phyloP scores from a whole-genome alignment of 495 filamentous ascomycete species.

The Tuber borchii region DNA sequence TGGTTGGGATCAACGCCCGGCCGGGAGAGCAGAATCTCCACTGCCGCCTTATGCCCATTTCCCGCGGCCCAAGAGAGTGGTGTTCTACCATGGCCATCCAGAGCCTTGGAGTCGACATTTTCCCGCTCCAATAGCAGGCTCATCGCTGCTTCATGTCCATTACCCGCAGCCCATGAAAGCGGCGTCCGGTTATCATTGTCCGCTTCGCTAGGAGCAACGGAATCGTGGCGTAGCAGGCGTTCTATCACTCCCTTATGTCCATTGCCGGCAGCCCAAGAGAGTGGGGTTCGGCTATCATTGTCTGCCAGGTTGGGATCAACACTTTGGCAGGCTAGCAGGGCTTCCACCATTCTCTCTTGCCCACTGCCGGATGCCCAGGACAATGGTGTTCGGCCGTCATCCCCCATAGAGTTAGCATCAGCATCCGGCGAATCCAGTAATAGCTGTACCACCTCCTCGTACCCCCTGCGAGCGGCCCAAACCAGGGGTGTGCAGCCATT shows the following conservation, averaged over 20 bases:
- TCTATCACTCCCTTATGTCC: slow-evolving; percentile 11
- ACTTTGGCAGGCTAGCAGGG: background rate
- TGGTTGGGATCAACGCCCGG: slow-evolving; percentile 43
- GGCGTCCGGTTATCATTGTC: background rate
- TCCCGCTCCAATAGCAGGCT: slow-evolving; percentile 16
- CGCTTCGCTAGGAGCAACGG: background rate
- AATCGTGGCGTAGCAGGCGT: slow-evolving; percentile 7
- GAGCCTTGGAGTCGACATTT: slow-evolving; percentile 14
- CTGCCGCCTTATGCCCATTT: background rate
- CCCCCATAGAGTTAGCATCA: slow-evolving; percentile 42
- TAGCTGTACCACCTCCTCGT: slow-evolving; percentile 14
- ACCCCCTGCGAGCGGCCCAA: slow-evolving; percentile 12
- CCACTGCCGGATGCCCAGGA: slow-evolving; percentile 1
- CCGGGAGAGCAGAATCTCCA: slow-evolving; percentile 6
- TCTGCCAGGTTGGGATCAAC: slow-evolving; percentile 7
- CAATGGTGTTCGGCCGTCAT: slow-evolving; percentile 32
- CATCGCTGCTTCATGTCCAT: slow-evolving; percentile 12
- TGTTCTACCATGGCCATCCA: background rate
- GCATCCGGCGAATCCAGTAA: slow-evolving; percentile 39
- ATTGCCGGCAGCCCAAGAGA: slow-evolving; percentile 16
- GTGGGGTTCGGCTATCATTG: slow-evolving; percentile 10
- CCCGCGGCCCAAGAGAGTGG: slow-evolving; percentile 14
- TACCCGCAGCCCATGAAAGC: background rate
- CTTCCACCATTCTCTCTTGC: slow-evolving; percentile 13
- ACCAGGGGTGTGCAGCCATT: slow-evolving; percentile 14